Evolutionary conservation across 1,284 basidiomycete genomes (phyloP), one percentile per base, ranked within the genome.

Genomic region (Ustilago xerochloae): DNA sequence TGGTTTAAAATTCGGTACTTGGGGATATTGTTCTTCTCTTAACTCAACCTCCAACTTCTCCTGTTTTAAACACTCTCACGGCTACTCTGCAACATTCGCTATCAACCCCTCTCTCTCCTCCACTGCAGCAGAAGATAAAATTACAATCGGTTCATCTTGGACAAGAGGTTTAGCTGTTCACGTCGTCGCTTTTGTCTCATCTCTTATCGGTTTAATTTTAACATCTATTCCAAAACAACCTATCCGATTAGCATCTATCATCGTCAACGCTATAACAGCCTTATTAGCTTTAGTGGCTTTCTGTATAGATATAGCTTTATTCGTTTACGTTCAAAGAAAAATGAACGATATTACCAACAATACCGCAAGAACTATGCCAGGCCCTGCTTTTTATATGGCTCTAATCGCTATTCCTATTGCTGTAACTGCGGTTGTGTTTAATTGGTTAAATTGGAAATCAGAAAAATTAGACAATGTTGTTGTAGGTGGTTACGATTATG

Each of bases 101-200:
- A 69, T 65, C 51, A 66, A 63, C 32, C 48, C 65, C 2, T 29
- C 30, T 20, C 29, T 62, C 9, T 29, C 36, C 6, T 26, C 28
- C 15, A 69, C 54, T 6, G 61, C 64, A 3, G 65, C 69, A 12
- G 8, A 51, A 12, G 47, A 52, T 8, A 32, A 15, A 8, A 45
- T 68, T 28, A 55, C 49, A 22, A 76, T 76, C 45, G 65, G 62
- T 2, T 28, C 52, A 8, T 39, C 22, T 29, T 77, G 75, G 75
- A 77, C 75, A 3, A 36, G 69, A 13, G 70, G 75, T 4, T 38
- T 77, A 4, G 75, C 70, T 3, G 63, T 77, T 3, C 75, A 77
- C 30, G 70, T 77, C 6, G 75, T 73, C 0, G 66, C 75, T 1
- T 73, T 77, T 28, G 66, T 69, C 6, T 52, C 45, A 0, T 55